phyloP scores from a whole-genome alignment of 106 monocot genomes.

The Triglochin maritima region DNA sequence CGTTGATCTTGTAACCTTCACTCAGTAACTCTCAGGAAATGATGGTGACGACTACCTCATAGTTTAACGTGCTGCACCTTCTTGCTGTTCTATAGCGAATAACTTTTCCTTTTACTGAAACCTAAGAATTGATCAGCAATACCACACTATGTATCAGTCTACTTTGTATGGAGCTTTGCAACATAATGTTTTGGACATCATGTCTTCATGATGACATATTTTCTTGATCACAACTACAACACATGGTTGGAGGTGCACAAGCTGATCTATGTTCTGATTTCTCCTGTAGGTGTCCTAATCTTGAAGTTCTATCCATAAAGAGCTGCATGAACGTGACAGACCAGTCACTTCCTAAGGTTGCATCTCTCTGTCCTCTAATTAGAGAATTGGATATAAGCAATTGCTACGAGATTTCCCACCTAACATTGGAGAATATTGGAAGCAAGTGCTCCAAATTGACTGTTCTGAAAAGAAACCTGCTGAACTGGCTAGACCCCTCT shows the following conservation, averaged over 20 bases:
- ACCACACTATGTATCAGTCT: too few species aligned
- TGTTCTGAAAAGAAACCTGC: conserved; percentile 58
- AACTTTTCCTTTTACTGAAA: too few species aligned
- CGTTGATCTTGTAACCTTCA: too few species aligned
- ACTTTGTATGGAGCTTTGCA: too few species aligned
- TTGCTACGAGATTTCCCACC: conserved; percentile 81
- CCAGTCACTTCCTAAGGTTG: conserved; percentile 40
- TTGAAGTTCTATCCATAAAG: conserved; percentile 58
- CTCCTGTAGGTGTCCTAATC: conserved; percentile 44
- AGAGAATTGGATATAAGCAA: conserved; percentile 68
- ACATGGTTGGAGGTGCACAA: background rate
- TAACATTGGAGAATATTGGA: conserved; percentile 66
- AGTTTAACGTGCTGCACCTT: too few species aligned
- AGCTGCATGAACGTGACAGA: conserved; percentile 58
- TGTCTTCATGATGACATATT: too few species aligned
- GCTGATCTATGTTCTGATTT: background rate
- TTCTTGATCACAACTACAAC: too few species aligned
- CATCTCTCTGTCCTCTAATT: conserved; percentile 40
- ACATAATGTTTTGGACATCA: too few species aligned
- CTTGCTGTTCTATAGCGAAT: too few species aligned
- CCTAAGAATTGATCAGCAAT: too few species aligned
- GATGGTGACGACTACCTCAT: too few species aligned
- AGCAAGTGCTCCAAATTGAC: conserved; percentile 44
- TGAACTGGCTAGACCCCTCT: conserved; percentile 96
- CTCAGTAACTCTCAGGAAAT: too few species aligned